Conservation (phyloP, 257 asterid genomes). For the Nicotiana knightiana region DNA sequence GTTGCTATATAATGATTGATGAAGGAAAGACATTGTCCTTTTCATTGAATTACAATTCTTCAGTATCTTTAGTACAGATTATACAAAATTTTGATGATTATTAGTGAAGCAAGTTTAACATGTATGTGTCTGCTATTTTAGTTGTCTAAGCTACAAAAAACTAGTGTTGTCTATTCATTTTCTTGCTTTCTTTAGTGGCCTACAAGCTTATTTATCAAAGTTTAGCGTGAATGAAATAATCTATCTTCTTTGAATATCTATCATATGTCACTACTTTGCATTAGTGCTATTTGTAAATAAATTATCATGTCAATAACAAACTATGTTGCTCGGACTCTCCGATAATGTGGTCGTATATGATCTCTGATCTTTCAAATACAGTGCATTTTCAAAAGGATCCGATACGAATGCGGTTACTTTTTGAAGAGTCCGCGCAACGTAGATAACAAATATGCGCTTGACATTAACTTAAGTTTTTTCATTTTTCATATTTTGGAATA, state of each 20-base stretch:
- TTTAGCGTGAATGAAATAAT: background rate
- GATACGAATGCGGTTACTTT: no score
- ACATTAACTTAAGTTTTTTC: background rate
- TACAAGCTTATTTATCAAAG: background rate
- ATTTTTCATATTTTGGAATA: no score
- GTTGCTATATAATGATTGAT: background rate
- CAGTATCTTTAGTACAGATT: background rate
- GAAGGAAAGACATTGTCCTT: background rate
- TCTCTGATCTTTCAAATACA: no score
- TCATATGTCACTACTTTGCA: no score
- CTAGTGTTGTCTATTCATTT: background rate
- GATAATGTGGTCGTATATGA: no score
- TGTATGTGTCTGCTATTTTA: background rate
- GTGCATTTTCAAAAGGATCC: no score
- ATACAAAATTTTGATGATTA: background rate
- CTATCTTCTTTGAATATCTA: no score
- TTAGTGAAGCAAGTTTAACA: background rate
- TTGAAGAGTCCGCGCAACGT: no score
- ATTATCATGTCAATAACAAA: no score
- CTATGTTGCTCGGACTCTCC: no score
- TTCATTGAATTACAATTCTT: background rate
- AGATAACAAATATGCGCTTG: background rate
- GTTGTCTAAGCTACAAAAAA: background rate
- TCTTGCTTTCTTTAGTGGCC: slow-evolving; percentile 8
- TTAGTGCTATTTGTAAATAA: no score